Evolutionary conservation across 495 filamentous ascomycete genomes (phyloP).

Genomic region (Penicillium subrubescens): DNA sequence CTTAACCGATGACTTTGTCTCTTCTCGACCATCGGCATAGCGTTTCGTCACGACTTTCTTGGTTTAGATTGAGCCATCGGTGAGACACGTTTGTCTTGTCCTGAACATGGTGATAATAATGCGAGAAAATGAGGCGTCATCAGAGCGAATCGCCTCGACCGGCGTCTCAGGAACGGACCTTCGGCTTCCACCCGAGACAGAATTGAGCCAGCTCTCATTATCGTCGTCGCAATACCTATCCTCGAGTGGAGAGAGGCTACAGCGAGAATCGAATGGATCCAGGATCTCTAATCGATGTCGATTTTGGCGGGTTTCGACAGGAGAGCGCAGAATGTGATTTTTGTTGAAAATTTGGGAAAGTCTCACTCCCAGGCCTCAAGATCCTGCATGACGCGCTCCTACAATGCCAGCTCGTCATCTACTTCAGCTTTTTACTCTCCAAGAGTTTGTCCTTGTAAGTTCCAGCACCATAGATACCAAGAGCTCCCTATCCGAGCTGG

Average conservation of each 20-base stretch:
- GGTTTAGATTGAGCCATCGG: conserved; percentile 64
- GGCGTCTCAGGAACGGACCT: conserved; percentile 31
- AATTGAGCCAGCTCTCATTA: conserved; percentile 35
- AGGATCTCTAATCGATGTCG: conserved; percentile 18
- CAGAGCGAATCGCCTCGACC: conserved; percentile 6
- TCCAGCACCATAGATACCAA: conserved; percentile 27
- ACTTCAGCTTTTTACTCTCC: conserved; percentile 19
- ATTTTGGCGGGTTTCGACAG: conserved; percentile 33
- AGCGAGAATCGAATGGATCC: background rate
- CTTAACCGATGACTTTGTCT: conserved; percentile 52
- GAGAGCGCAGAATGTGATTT: conserved; percentile 39
- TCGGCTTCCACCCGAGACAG: conserved; percentile 35
- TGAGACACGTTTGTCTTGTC: conserved; percentile 53
- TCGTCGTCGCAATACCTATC: conserved; percentile 26
- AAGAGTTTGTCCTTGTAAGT: conserved; percentile 10
- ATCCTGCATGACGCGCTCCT: conserved; percentile 47
- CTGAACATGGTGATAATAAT: conserved; percentile 60
- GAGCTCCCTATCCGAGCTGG: conserved; percentile 25
- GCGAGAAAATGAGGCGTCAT: conserved; percentile 18
- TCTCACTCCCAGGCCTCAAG: conserved; percentile 38
- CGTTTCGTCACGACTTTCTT: conserved; percentile 61
- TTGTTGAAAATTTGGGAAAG: conserved; percentile 21
- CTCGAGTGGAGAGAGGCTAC: background rate
- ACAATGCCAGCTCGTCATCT: conserved; percentile 47
- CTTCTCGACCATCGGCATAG: conserved; percentile 65